Evolutionary conservation across 2,329 filamentous ascomycete species (phyloP), one percentile per base, ranked within the genome.

Genomic region (Hirsutella thompsonii): DNA sequence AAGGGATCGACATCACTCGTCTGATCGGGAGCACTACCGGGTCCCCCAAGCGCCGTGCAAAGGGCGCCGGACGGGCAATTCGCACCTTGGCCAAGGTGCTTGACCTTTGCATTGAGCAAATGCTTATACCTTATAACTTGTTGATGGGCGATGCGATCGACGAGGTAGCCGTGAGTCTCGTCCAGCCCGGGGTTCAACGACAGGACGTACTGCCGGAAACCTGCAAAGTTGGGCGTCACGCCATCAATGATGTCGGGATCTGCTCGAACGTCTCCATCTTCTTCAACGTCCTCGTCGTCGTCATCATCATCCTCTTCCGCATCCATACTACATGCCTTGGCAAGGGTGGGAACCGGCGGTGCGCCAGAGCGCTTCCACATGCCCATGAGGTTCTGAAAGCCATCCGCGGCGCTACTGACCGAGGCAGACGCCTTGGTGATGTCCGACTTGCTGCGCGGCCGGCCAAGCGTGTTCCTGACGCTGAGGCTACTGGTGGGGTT

Each of bases 101-200:
- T 81, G 42, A 85, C 69, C 53, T 78, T 82, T 46, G 71, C 66
- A 30, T 77, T 79, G 23, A 90, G 67, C 14, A 95, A 66, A 21
- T 76, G 74, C 58, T 89, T 92, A 60, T 89, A 94, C 42, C 88
- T 76, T 44, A 78, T 68, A 37, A 81, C 67, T 57, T 94, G 86
- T 53, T 94, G 87, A 48, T 85, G 75, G 0, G 83, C 84, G 49
- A 94, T 83, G 36, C 88, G 79, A 23, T 92, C 83, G 13, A 90
- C 74, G 47, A 95, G 68, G 58, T 78, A 80, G 26, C 53, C 62
- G 50, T 73, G 70, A 4, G 53, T 69, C 8, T 69, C 67, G 8
- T 48, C 66, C 43, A 94, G 66, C 10, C 69, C 64, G n/a, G 86
- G 85, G 52, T 93, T 93, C 35, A 93, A 63, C 44, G 74, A 70